Evolutionary conservation across 140 eudicot species (phyloP), one percentile per base, ranked within the genome.

Genomic region (Oenanthe javanica): DNA sequence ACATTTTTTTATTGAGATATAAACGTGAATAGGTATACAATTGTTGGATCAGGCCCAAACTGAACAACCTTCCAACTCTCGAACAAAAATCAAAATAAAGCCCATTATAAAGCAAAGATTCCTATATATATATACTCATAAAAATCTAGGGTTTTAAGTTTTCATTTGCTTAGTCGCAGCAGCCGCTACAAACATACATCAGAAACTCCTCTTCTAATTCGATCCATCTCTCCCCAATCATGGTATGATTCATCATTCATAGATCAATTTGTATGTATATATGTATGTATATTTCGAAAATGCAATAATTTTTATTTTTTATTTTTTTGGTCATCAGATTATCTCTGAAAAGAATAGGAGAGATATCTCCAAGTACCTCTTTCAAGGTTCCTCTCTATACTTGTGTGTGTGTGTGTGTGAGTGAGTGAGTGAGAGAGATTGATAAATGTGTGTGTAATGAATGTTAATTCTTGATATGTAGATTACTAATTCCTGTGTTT

Each of bases 361-460:
- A 85, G 97, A 91, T 80, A 91, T 93, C 88, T 88, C 89, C 88
- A 93, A 93, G 67, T 93, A 90, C 87, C 90, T 93, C 82, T 90
- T 93, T 79, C 97, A 93, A 93, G 98, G 98, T 93, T 43, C 46
- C 46, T 43, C 46, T 43, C 46, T 43, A 43, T 43, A 43, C 46
- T 43, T 43, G 46, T 43, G 6, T 43, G 6, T 43, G 46, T 43
- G 46, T 43, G 46, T 43, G 46, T 43, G 6, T 3, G 6, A 43
- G 46, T 1, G 46, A 43, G 6, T 1, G 46, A 43, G 46, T 1
- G 46, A 43, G 46, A 43, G 5, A 43, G 36, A 42, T 42, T 27
- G 21, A 52, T 51, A 14, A 13, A 15, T 14, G 6, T 51, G 57
- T 51, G 57, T 51, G 57, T 51, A 51, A 13, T 13, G 19, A 51